A percentile compares a stretch with the other conserved stretches of the same genome.
These are phyloP conservation scores for Chalciporus piperatus DNA, from an alignment of 768 basidiomycete genomes.

Conservation along the genomic window DNA sequence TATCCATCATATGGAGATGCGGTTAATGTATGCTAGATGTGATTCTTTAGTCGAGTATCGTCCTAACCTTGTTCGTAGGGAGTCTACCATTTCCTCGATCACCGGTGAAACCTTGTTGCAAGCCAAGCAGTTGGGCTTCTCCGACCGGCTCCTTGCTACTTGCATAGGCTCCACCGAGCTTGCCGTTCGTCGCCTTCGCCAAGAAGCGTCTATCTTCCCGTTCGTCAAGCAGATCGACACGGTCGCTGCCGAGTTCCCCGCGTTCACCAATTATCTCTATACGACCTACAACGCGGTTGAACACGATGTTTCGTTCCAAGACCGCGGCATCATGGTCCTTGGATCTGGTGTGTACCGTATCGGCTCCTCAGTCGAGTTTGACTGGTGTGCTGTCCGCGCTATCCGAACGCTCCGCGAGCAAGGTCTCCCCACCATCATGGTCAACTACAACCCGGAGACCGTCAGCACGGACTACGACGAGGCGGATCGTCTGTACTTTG, in stretches of 20 bases:
- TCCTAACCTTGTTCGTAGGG: slow-evolving; percentile 36
- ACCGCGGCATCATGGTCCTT: slow-evolving; percentile 94
- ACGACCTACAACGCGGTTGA: slow-evolving; percentile 97
- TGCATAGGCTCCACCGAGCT: slow-evolving; percentile 90
- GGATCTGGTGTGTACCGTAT: slow-evolving; percentile 99
- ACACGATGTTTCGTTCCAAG: slow-evolving; percentile 86
- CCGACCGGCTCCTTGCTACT: slow-evolving; percentile 83
- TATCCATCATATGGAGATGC: slow-evolving; percentile 78
- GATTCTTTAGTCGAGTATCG: not conserved
- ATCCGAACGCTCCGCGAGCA: slow-evolving; percentile 95
- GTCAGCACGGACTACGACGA: slow-evolving; percentile 99
- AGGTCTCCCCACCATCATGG: slow-evolving; percentile 94
- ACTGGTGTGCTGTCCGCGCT: slow-evolving; percentile 98
- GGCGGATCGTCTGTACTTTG: slow-evolving; percentile 97
- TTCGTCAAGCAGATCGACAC: slow-evolving; percentile 99
- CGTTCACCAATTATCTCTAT: slow-evolving; percentile 98
- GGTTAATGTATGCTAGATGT: slow-evolving; percentile 54
- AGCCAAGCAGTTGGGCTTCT: slow-evolving; percentile 95
- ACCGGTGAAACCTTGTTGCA: slow-evolving; percentile 62
- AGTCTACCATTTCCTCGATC: slow-evolving; percentile 63
- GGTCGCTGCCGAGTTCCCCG: slow-evolving; percentile 98
- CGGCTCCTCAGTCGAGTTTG: slow-evolving; percentile 98
- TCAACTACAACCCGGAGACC: slow-evolving; percentile 99
- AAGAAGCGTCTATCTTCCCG: slow-evolving; percentile 78
- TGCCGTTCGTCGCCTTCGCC: slow-evolving; percentile 85